phyloP scores from a whole-genome alignment of 1,284 basidiomycete genomes.

The Microbotryum scabiosae region DNA sequence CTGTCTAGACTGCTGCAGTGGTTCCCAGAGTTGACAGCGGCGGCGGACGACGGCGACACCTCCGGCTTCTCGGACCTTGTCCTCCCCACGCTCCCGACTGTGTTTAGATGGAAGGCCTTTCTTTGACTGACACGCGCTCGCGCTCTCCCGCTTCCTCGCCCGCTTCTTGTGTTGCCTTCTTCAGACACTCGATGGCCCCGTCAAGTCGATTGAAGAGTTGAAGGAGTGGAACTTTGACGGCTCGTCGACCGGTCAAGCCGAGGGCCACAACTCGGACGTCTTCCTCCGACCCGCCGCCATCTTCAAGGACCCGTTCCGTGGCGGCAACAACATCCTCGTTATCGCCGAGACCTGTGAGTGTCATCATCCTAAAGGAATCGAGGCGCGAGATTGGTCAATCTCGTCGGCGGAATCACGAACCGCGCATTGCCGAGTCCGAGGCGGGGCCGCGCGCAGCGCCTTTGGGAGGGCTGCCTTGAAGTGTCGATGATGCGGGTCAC shows the following conservation, averaged over 20 bases:
- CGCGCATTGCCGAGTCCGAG: no score
- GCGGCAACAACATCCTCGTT: slow-evolving; percentile 94
- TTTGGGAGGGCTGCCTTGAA: not conserved
- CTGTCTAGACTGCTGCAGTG: no score
- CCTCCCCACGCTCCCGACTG: no score
- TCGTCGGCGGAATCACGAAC: not conserved
- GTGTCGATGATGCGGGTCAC: not conserved
- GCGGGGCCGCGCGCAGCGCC: no score
- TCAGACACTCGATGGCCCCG: slow-evolving; percentile 73
- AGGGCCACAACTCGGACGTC: slow-evolving; percentile 90
- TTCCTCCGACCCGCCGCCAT: slow-evolving; percentile 94
- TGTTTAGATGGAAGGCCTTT: no score
- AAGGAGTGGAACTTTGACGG: slow-evolving; percentile 99
- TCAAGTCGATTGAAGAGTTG: slow-evolving; percentile 75
- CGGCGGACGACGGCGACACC: no score
- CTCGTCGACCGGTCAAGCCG: slow-evolving; percentile 92
- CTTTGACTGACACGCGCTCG: no score
- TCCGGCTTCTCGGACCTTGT: no score
- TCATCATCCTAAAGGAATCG: not conserved
- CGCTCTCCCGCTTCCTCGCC: no score
- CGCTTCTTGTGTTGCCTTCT: no score
- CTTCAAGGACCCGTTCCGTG: slow-evolving; percentile 99
- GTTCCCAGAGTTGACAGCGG: no score
- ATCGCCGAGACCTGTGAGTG: slow-evolving; percentile 45
- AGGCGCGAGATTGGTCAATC: not conserved